Conservation (phyloP, 2,329 filamentous ascomycete species). For the Colletotrichum tropicale region DNA sequence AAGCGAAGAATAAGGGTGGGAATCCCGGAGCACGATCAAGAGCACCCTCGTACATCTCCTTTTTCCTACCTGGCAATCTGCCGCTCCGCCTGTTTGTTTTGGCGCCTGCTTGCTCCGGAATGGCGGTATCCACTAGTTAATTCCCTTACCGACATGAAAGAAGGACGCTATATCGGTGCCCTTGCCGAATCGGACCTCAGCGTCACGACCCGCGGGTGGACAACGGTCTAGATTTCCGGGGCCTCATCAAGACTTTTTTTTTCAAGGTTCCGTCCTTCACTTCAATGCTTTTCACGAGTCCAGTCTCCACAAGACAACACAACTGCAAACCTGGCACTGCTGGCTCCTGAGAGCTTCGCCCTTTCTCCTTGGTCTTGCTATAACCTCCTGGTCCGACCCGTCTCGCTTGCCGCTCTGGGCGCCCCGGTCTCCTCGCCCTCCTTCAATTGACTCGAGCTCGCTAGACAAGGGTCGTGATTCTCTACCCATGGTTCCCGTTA, state of each 20-base stretch:
- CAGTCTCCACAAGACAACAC: neutral
- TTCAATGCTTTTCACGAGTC: too few relatives aligned
- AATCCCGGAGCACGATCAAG: neutral
- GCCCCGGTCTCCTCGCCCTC: neutral
- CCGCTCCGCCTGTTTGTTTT: constrained; percentile 7
- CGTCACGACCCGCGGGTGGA: neutral
- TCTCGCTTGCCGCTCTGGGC: neutral
- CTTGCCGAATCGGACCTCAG: constrained; percentile 14
- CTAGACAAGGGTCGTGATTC: neutral
- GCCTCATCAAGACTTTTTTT: neutral
- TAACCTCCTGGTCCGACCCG: neutral
- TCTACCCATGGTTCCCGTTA: neutral
- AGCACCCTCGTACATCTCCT: neutral
- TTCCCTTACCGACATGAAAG: constrained; percentile 17
- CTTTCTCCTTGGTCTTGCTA: neutral
- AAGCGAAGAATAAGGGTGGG: neutral
- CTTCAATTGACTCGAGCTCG: neutral
- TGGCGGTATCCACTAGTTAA: constrained; percentile 13
- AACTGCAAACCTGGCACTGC: neutral
- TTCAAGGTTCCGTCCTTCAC: neutral
- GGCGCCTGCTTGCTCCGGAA: constrained; percentile 1
- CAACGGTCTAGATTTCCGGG: neutral
- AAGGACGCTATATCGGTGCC: neutral
- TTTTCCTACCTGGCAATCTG: neutral
- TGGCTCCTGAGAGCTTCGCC: neutral